phyloP scores from a whole-genome alignment of 1,284 basidiomycete genomes.

The Pascua sp. region DNA sequence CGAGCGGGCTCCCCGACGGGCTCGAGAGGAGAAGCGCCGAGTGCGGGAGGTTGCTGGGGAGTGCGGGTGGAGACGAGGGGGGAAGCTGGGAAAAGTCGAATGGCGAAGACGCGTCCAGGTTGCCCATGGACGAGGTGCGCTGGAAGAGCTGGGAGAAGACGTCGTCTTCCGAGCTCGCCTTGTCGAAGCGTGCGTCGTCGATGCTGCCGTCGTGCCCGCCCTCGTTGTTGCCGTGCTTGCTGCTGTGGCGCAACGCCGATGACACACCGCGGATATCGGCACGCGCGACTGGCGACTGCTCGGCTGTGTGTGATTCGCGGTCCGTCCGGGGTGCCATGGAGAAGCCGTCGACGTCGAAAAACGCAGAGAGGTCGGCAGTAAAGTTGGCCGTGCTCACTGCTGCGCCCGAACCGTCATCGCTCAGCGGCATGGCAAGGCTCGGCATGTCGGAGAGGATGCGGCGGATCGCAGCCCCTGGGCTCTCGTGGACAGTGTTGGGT shows the following conservation, averaged over 20 bases:
- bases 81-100: slow-evolving; percentile 44
- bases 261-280: slow-evolving; percentile 10
- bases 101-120: slow-evolving; percentile 14
- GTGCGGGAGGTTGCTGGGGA: slow-evolving; percentile 28
- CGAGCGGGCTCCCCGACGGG: slow-evolving; percentile 16
- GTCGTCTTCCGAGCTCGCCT: slow-evolving; percentile 29
- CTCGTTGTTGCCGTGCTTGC: neutral
- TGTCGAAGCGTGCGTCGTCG: neutral
- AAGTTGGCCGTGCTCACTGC: slow-evolving; percentile 11
- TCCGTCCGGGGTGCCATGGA: slow-evolving; percentile 15
- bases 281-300: neutral
- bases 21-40: slow-evolving; percentile 32
- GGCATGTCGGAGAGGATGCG: slow-evolving; percentile 8
- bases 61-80: slow-evolving; percentile 34
- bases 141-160: slow-evolving; percentile 36
- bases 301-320: neutral
- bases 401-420: slow-evolving; percentile 28
- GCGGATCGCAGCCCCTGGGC: slow-evolving; percentile 3
- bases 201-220: slow-evolving; percentile 1
- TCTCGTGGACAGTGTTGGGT: slow-evolving; percentile 14
- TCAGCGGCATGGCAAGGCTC: slow-evolving; percentile 40
- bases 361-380: slow-evolving; percentile 36
- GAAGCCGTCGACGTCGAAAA: slow-evolving; percentile 42
- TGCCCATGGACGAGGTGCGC: slow-evolving; percentile 30
- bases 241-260: neutral